These are phyloP conservation scores for Nepenthes gracilis DNA, from an alignment of 148 eudicot species.

Conservation along the genomic window DNA sequence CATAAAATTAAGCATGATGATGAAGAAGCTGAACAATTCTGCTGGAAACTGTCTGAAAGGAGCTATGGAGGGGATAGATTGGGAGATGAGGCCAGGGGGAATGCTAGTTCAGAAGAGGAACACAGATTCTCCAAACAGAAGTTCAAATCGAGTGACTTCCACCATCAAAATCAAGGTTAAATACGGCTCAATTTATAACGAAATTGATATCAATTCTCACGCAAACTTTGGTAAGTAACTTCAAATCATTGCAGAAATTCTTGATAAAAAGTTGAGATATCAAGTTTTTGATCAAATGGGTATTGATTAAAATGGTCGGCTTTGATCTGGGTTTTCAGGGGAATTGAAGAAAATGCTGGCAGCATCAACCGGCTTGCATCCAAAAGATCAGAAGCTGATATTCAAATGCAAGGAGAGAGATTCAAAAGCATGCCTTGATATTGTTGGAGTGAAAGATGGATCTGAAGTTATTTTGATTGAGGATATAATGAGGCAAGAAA, in stretches of 20 bases:
- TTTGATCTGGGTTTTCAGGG: background rate
- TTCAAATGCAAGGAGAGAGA: constrained; percentile 58
- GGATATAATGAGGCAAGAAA: constrained; percentile 38
- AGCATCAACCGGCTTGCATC: constrained; percentile 33
- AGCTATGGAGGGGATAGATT: constrained; percentile 7
- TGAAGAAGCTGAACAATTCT: too few species aligned
- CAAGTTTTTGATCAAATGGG: background rate
- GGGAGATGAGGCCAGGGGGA: constrained; percentile 15
- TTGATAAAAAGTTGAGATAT: background rate
- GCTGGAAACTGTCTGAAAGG: background rate
- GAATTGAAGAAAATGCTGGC: constrained; percentile 8
- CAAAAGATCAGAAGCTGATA: constrained; percentile 48
- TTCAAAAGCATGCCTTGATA: constrained; percentile 49
- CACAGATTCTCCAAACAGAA: constrained; percentile 3
- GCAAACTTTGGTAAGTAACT: constrained; percentile 8
- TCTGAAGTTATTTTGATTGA: constrained; percentile 42
- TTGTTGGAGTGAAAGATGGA: constrained; percentile 53
- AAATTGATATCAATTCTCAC: constrained; percentile 9
- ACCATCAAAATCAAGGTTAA: constrained; percentile 3
- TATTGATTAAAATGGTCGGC: background rate
- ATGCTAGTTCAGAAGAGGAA: constrained; percentile 13
- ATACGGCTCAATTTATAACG: constrained; percentile 1
- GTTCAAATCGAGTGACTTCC: background rate
- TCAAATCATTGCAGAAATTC: background rate
- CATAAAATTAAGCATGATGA: too few species aligned